Conservation (phyloP, 2,329 filamentous ascomycete species). For the Trichoderma citrinoviride region DNA sequence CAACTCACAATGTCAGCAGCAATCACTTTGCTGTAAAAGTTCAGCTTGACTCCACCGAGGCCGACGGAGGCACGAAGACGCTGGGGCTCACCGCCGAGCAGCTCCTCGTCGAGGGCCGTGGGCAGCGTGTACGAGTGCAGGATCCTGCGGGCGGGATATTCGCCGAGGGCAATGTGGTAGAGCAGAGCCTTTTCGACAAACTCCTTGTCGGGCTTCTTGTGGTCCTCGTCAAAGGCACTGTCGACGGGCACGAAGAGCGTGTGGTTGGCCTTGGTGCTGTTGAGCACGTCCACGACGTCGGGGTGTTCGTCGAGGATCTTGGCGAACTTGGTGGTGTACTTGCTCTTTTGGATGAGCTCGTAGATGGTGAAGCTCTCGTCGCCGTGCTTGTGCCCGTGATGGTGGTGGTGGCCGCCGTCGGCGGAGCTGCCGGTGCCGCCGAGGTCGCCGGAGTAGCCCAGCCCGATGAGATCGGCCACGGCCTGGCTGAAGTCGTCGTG, state of each 20-base stretch:
- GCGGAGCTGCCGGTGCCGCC: not conserved
- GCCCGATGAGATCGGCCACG: not conserved
- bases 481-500: slow-evolving; percentile 19
- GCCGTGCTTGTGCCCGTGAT: not conserved
- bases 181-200: slow-evolving; percentile 64
- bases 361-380: slow-evolving; percentile 60
- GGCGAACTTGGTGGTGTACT: slow-evolving; percentile 74
- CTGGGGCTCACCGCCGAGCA: slow-evolving; percentile 65
- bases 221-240: slow-evolving; percentile 63
- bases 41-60: slow-evolving; percentile 63
- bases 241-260: slow-evolving; percentile 82
- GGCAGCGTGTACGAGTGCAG: slow-evolving; percentile 71
- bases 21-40: slow-evolving; percentile 72
- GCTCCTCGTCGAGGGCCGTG: slow-evolving; percentile 57
- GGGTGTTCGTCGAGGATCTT: slow-evolving; percentile 71
- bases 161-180: slow-evolving; percentile 72
- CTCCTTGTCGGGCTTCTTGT: slow-evolving; percentile 65
- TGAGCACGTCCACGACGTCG: slow-evolving; percentile 69
- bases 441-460: slow-evolving; percentile 8
- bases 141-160: slow-evolving; percentile 65
- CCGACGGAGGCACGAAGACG: slow-evolving; percentile 67
- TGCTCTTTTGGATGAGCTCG: slow-evolving; percentile 70
- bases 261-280: slow-evolving; percentile 69
- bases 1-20: slow-evolving; percentile 64
- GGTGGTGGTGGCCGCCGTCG: not conserved